Evolutionary conservation across 148 eudicot species (phyloP), one percentile per base, ranked within the genome.

Genomic region (Fagopyrum tataricum): DNA sequence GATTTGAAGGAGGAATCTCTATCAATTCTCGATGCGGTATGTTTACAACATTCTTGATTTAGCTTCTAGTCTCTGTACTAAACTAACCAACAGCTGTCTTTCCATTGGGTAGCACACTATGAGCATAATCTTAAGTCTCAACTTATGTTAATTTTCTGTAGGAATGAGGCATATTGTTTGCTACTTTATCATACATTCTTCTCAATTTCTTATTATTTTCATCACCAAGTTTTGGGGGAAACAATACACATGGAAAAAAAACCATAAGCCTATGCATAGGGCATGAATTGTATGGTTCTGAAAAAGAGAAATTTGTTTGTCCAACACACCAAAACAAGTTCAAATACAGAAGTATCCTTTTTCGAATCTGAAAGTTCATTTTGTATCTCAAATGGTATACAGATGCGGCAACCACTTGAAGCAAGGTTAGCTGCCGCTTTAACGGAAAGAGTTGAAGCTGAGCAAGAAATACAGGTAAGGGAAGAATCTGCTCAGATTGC

Each of bases 1-100:
- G 93, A 85, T 52, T 89, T 88, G 74, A 89, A 87, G 76, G 89
- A 90, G 67, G 86, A 86, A 76, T 84, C 96, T 71, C 90, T 95
- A 79, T 79, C 78, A 44, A 72, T 90, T 75, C 92, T 95, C 66
- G 90, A 90, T 66, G 92, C 90, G 92, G 98, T 91, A 56, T 68
- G 69, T 39, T 31, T 24, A 64, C 17, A 31, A 6, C 1, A 31
- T 39, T 64, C 69, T 39, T 64, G 69, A 61, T 61, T 5, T 7
- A 61, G 37, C 44, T 64, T 64, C 44, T 37, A 20, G 43, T 64
- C 41, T 24, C 67, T 62, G 41, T 31, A 42, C 7, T 31, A 15
- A 64, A 37, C 43, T 64, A 64, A 31, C 69, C 15, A 3, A 4
- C 43, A 14, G 44, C 43, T 64, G 7, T 31, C n/a, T 61, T 61